These are phyloP conservation scores for Penicillium sp. DNA, from an alignment of 2,329 filamentous ascomycete species.

Conservation along the genomic window DNA sequence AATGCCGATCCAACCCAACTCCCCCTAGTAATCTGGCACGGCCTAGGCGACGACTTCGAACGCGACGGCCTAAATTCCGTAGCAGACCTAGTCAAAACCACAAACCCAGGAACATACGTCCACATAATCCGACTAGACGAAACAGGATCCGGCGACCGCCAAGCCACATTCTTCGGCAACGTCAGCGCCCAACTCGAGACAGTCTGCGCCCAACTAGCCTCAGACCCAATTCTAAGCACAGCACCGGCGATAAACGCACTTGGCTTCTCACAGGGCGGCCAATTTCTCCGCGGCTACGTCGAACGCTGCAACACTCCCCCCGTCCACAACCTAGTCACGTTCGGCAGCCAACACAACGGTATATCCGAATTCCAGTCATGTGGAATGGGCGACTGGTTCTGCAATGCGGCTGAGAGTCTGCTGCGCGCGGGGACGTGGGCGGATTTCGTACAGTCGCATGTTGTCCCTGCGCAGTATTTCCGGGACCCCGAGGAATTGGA, in stretches of 20 bases:
- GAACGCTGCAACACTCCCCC: constrained; percentile 80
- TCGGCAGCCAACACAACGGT: constrained; percentile 89
- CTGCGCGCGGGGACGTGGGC: constrained; percentile 81
- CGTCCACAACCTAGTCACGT: constrained; percentile 78
- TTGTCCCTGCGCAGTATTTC: constrained; percentile 96
- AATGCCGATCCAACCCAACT: constrained; percentile 55
- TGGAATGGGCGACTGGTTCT: constrained; percentile 70
- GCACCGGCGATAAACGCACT: constrained; percentile 85
- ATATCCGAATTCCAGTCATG: constrained; percentile 82
- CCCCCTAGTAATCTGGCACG: constrained; percentile 94
- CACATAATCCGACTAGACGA: constrained; percentile 74
- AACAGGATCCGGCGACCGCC: constrained; percentile 68
- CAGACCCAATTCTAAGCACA: constrained; percentile 75
- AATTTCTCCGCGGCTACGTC: constrained; percentile 89
- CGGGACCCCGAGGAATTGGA: constrained; percentile 69
- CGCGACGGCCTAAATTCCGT: constrained; percentile 72
- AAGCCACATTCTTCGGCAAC: constrained; percentile 88
- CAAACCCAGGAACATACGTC: constrained; percentile 80
- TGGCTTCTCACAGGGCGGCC: constrained; percentile 93
- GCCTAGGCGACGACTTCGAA: constrained; percentile 66
- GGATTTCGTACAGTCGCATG: constrained; percentile 69
- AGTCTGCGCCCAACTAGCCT: constrained; percentile 75
- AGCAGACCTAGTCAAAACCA: constrained; percentile 67
- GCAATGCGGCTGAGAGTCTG: constrained; percentile 74
- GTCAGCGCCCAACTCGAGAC: constrained; percentile 72